phyloP scores from a whole-genome alignment of 495 filamentous ascomycete genomes.

The Penicillium nucicola region DNA sequence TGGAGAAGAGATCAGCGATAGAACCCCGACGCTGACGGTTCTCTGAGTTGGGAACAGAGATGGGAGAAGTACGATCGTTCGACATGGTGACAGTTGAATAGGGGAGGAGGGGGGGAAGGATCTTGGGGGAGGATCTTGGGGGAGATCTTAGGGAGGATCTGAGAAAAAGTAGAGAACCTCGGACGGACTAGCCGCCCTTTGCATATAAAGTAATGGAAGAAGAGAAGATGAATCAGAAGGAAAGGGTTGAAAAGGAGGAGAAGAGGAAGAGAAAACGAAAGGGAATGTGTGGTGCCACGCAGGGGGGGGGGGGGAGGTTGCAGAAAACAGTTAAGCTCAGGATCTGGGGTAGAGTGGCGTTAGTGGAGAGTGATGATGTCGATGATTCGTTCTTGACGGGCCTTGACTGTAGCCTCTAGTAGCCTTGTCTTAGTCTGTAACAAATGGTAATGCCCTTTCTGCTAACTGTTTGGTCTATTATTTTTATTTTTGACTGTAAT shows the following conservation, averaged over 20 bases:
- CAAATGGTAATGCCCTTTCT: no score
- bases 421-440: no score
- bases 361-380: conserved; percentile 8
- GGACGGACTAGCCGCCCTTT: conserved; percentile 34
- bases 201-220: conserved; percentile 11
- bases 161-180: conserved; percentile 10
- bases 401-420: no score
- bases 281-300: not conserved
- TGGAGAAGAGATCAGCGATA: conserved; percentile 48
- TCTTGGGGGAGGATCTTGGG: no score
- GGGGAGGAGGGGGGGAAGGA: not conserved
- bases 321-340: not conserved
- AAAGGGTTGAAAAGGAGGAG: not conserved
- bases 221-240: conserved; percentile 4
- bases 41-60: conserved; percentile 39
- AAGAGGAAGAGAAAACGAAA: not conserved
- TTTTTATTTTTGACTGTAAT: no score
- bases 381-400: not conserved
- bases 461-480: no score
- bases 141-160: not conserved
- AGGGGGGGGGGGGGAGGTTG: not conserved
- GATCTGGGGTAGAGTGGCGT: conserved; percentile 10
- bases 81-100: conserved; percentile 36
- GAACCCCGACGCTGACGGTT: conserved; percentile 46
- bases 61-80: conserved; percentile 47